Evolutionary conservation across 1,284 basidiomycete species (phyloP), one percentile per base, ranked within the genome.

Genomic region (Ustilago cynodontis): DNA sequence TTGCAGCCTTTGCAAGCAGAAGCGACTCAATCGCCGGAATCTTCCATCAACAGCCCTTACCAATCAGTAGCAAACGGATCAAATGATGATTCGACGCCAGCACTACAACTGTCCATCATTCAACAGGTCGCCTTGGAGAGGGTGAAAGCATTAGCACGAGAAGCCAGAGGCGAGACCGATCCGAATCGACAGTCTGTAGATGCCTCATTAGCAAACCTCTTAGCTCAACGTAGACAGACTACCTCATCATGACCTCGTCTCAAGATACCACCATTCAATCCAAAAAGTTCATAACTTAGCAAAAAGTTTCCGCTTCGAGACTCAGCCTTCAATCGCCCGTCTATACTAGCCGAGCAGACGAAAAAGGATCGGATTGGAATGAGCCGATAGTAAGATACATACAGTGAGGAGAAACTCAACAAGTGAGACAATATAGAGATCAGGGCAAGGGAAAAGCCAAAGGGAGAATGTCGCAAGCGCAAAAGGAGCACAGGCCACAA

Each of bases 101-200:
- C 41, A 3, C 54, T 69, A 18, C 66, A 35, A 9, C 63, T 65
- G 0, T 73, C 71, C 26, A 68, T 77, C 59, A 65, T 77, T 37
- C 71, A 77, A 47, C 71, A 71, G 14, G 71, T 77, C 20, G 75
- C 71, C 1, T n/a, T 71, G 24, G 67, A 73, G 52, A 59, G 75
- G 16, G 71, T 67, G 11, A 68, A 67, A 54, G 71, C 75, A 2
- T 49, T 77, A 35, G 71, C 75, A 14, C 58, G 64, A 26, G 71
- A 77, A 45, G 71, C 63, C 3, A 53, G 71, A 37, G 51, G 59
- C 35, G 60, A 67, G 37, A 29, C 49, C 5, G 26, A 56, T 14
- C n/a, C 66, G 1, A 24, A 43, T 35, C 18, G 55, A 18, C 61
- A 58, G 41, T 14, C 59, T 11, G 47, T 33, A 14, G 74, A 71